Base-by-base conservation (phyloP, 2,329 filamentous ascomycete genomes). In the Aotearoamyces nothofagi region DNA sequence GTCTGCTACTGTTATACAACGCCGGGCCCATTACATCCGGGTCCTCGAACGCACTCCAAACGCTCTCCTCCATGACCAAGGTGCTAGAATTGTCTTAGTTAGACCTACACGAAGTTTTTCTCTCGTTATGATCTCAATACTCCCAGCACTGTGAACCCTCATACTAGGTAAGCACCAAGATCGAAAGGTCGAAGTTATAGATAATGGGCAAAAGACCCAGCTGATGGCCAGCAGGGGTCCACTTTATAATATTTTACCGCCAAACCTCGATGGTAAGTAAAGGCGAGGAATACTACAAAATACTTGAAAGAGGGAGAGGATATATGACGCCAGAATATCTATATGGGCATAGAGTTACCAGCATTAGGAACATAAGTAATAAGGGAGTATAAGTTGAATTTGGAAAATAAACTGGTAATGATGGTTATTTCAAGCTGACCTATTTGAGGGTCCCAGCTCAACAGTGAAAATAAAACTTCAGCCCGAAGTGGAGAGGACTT, bases 401-500 rank as follows among this genome's bases (percentile, higher is more conserved):
- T 30, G 24, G 17, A 9, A 22, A 29, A n/a, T n/a, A n/a, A n/a
- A n/a, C n/a, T n/a, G n/a, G n/a, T n/a, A n/a, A n/a, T n/a, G n/a
- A n/a, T n/a, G n/a, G n/a, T n/a, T n/a, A n/a, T n/a, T n/a, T n/a
- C n/a, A n/a, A n/a, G n/a, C n/a, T n/a, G n/a, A n/a, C n/a, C n/a
- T n/a, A n/a, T n/a, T 39, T 24, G 38, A 42, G 32, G 39, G 40
- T 5, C 29, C 40, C 2, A 42, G 35, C 31, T 44, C 42, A 1
- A 27, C 17, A 6, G 22, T 43, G 6, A 25, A 36, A 5, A 29
- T 22, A 13, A 7, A 37, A 9, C 29, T 38, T 3, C 16, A 34
- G 4, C 37, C 39, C 2, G 33, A 35, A 7, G 30, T 28, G 2
- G 26, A 39, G 28, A 32, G 42, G n/a, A 35, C n/a, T 3, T 42